Evolutionary conservation across 768 basidiomycete species (phyloP).

Genomic region (Mrakia frigida): DNA sequence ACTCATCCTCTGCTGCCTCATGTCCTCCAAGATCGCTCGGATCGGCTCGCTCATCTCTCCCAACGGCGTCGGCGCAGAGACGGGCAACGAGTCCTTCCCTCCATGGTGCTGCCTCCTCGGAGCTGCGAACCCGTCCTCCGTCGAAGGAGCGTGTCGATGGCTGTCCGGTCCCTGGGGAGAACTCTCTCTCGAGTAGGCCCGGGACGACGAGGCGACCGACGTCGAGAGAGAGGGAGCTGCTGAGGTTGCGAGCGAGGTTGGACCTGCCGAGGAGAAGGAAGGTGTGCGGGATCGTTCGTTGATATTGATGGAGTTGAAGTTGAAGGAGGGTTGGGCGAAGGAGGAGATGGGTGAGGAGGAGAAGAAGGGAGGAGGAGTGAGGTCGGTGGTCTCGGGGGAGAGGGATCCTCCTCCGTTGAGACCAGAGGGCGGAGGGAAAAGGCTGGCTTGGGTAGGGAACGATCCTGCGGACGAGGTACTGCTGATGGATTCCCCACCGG

Average conservation of each 20-base stretch:
- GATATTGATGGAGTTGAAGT: conserved; percentile 19
- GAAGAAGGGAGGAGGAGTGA: background rate
- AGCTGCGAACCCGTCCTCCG: conserved; percentile 53
- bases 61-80: conserved; percentile 50
- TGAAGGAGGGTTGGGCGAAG: background rate
- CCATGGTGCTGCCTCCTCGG: conserved; percentile 54
- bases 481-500: background rate
- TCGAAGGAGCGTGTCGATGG: conserved; percentile 18
- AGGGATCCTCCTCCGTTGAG: background rate
- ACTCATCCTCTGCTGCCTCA: conserved; percentile 95
- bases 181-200: conserved; percentile 30
- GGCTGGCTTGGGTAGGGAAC: background rate
- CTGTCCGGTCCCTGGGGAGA: background rate
- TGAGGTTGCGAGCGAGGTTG: background rate
- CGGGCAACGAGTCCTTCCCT: conserved; percentile 29
- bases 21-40: conserved; percentile 76
- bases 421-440: background rate
- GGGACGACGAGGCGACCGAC: conserved; percentile 1
- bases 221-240: background rate
- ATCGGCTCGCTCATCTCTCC: conserved; percentile 70
- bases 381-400: conserved; percentile 1
- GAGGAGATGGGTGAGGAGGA: background rate
- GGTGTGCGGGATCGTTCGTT: background rate
- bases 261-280: background rate
- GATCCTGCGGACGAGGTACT: background rate